Conservation (phyloP, 768 basidiomycete genomes). For the Lactarius psammicola region DNA sequence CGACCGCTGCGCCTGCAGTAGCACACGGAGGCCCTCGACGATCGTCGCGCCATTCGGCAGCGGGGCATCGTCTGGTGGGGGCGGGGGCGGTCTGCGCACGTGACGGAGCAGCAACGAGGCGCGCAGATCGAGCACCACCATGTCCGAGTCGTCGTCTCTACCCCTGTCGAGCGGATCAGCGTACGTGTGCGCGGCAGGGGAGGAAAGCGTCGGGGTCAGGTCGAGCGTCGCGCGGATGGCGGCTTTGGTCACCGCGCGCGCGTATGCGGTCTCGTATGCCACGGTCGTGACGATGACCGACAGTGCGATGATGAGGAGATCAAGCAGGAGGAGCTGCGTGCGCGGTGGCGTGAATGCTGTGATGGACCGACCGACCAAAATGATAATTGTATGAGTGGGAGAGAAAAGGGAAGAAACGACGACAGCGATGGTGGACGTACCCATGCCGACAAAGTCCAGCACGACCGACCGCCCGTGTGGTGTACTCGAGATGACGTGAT, state of each 20-base stretch:
- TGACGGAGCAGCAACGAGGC: slow-evolving; percentile 53
- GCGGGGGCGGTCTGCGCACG: slow-evolving; percentile 53
- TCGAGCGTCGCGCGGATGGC: slow-evolving; percentile 26
- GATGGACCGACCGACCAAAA: slow-evolving; percentile 5
- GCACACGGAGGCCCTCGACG: slow-evolving; percentile 43
- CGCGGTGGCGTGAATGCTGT: slow-evolving; percentile 56
- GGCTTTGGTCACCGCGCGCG: slow-evolving; percentile 42
- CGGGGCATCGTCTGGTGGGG: slow-evolving; percentile 41
- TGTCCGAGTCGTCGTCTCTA: slow-evolving; percentile 24
- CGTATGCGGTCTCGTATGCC: slow-evolving; percentile 60
- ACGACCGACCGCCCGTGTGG: slow-evolving; percentile 60
- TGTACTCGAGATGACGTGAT: slow-evolving; percentile 53
- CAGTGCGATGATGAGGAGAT: slow-evolving; percentile 64
- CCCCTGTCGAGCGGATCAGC: slow-evolving; percentile 25
- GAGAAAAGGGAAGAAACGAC: background rate
- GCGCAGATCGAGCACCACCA: slow-evolving; percentile 57
- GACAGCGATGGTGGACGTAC: slow-evolving; percentile 41
- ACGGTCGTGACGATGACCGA: slow-evolving; percentile 65
- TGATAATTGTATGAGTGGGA: background rate
- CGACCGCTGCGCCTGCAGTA: slow-evolving; percentile 50
- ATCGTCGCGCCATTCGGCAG: slow-evolving; percentile 59
- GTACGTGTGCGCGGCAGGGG: slow-evolving; percentile 35
- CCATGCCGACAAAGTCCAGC: slow-evolving; percentile 77
- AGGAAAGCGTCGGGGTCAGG: slow-evolving; percentile 40
- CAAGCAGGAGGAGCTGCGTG: slow-evolving; percentile 61